Conservation (phyloP, 2,329 filamentous ascomycete species). For the Stagonosporopsis rhizophila region DNA sequence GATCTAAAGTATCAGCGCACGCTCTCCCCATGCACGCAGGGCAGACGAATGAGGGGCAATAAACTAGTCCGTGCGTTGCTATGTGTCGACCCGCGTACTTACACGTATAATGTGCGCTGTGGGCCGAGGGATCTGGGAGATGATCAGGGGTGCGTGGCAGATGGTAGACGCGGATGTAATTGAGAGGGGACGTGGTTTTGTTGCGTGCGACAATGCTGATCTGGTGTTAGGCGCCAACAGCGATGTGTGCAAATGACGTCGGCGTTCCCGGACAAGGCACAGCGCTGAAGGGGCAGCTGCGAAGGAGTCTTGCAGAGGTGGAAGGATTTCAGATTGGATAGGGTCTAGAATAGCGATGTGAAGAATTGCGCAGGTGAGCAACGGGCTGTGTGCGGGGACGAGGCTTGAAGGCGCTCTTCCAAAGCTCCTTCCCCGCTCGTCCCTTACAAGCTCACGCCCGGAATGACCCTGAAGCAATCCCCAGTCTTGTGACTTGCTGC, state of each 20-base stretch:
- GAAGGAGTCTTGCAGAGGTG: constrained; percentile 3
- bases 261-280: constrained; percentile 17
- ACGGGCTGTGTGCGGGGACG: constrained; percentile 13
- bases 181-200: constrained; percentile 7
- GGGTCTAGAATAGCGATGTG: constrained; percentile 9
- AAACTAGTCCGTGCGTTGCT: constrained; percentile 16
- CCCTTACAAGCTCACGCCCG: constrained; percentile 12
- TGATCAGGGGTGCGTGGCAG: constrained; percentile 7
- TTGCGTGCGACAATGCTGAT: constrained; percentile 14
- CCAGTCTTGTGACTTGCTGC: constrained; percentile 10
- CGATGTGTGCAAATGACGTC: constrained; percentile 19
- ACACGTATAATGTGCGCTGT: constrained; percentile 14
- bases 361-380: constrained; percentile 6
- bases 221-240: constrained; percentile 16
- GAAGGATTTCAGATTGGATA: constrained; percentile 5
- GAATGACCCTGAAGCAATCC: constrained; percentile 9
- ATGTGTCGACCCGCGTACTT: constrained; percentile 4
- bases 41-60: constrained; percentile 24
- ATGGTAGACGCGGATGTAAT: neutral
- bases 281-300: constrained; percentile 8
- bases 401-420: constrained; percentile 7
- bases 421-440: constrained; percentile 10
- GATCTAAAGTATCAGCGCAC: constrained; percentile 25
- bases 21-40: constrained; percentile 16
- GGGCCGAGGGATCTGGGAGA: neutral